Base-by-base conservation (phyloP, 257 asterid genomes). In the Gentiana dahurica region DNA sequence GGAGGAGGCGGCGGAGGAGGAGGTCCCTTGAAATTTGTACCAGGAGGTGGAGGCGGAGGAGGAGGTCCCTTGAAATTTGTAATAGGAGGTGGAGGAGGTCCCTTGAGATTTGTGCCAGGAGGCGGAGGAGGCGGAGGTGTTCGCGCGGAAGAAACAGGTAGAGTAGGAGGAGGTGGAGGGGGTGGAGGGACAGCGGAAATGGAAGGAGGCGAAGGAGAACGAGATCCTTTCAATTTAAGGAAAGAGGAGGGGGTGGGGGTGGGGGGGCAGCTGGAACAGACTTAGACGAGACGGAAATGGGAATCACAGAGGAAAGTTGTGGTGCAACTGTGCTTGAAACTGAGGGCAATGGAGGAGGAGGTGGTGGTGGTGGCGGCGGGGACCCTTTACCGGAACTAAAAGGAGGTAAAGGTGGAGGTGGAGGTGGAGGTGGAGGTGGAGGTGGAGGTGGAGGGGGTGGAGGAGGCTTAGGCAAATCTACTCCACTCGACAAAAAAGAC, bases 111-210 rank as follows among this genome's bases (percentile, higher is more conserved):
- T 32, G 8, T 35, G 34, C 6, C 12, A 52, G 49, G 34, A 64
- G 70, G 53, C 12, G 55, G 53, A 8, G 62, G 70, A 4, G 55
- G 53, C 5, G 62, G 70, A 4, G 65, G 66, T 36, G 74, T 63
- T 32, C 67, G 68, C 34, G 64, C 32, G 58, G 73, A 48, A 50
- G 66, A 41, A 35, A 56, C 39, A 39, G 63, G 38, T 36, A 60
- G 70, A 54, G 63, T 57, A n/a, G 60, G 59, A 47, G 67, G 62
- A 41, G 64, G 50, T 24, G 68, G 73, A 56, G 65, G 65, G 7
- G 66, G 52, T 46, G 71, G 58, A 35, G 47, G 43, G 50, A 34
- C 48, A 49, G 47, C 34, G 36, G 62, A n/a, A 32, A 39, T 11
- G 47, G 47, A 34, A 37, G 65, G 49, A 47, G 70, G 58, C 7